A percentile compares a stretch with the other conserved stretches of the same genome.
phyloP scores from a whole-genome alignment of 2,329 filamentous ascomycete genomes.

The Phaeophleospora eucalypticola region DNA sequence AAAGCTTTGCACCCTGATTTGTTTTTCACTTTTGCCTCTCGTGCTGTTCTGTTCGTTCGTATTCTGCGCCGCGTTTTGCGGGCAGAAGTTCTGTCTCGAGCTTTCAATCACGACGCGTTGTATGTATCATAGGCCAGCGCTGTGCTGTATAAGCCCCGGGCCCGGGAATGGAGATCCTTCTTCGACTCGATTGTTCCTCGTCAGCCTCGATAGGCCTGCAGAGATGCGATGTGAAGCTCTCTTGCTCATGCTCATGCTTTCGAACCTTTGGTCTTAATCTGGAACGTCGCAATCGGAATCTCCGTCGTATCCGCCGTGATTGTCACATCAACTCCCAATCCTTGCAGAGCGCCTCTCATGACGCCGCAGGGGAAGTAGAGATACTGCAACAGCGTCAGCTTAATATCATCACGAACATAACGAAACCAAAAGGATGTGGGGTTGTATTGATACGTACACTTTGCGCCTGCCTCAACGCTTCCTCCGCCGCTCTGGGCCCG shows the following conservation, averaged over 20 bases:
- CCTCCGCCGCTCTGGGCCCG: conserved; percentile 30
- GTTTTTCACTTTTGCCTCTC: background rate
- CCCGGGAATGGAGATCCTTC: no score
- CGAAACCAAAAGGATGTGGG: background rate
- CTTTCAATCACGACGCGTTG: no score
- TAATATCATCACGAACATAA: background rate
- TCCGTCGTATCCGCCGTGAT: conserved; percentile 88
- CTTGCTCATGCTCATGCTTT: no score
- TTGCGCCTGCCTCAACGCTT: conserved; percentile 66
- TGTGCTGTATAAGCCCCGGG: no score
- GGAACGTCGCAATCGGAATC: conserved; percentile 84
- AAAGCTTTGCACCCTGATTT: background rate
- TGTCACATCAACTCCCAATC: conserved; percentile 82
- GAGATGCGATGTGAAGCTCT: no score
- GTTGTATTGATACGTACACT: conserved; percentile 55
- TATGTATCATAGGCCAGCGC: no score
- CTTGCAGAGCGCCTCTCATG: conserved; percentile 86
- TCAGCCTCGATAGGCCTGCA: no score
- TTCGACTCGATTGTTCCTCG: no score
- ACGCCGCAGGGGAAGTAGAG: conserved; percentile 94
- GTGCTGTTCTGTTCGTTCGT: no score
- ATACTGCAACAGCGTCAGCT: conserved; percentile 58
- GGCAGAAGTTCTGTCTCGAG: no score
- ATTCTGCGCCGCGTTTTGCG: no score
- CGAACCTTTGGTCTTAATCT: conserved; percentile 77